Evolutionary conservation across 2,329 filamentous ascomycete genomes (phyloP).

Genomic region (Trichoderma breve): DNA sequence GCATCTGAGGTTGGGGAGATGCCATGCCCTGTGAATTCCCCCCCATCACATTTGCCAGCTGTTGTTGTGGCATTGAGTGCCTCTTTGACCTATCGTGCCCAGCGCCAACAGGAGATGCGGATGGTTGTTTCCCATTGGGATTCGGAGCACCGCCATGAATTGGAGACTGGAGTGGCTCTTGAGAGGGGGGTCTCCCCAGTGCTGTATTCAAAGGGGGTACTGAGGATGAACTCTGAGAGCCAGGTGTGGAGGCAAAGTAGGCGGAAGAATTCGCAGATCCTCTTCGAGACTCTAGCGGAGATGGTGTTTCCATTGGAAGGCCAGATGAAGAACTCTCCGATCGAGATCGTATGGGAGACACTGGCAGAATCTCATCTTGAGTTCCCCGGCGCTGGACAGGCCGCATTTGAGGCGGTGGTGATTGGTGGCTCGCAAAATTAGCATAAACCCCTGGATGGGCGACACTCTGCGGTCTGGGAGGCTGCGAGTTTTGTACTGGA

Average conservation of each 20-base stretch:
- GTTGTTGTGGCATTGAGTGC: conserved; percentile 9
- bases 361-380: conserved; percentile 18
- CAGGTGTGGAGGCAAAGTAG: conserved; percentile 16
- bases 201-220: not conserved
- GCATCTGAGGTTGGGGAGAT: not conserved
- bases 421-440: conserved; percentile 1
- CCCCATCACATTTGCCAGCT: conserved; percentile 1
- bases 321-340: conserved; percentile 22
- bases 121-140: not conserved
- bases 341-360: conserved; percentile 21
- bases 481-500: not conserved
- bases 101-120: not conserved
- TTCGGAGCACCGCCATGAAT: not conserved
- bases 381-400: conserved; percentile 12
- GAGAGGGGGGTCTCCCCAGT: not conserved
- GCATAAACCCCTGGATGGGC: not conserved
- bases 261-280: conserved; percentile 18
- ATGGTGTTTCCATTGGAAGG: conserved; percentile 20
- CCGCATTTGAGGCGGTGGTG: not conserved
- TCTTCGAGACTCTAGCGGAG: conserved; percentile 22
- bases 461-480: conserved; percentile 15
- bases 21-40: not conserved
- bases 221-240: not conserved
- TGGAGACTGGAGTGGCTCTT: conserved; percentile 8
- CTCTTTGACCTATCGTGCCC: conserved; percentile 3